Base-by-base conservation (phyloP, 106 monocot genomes). In the Alisma plantagoaquatica region DNA sequence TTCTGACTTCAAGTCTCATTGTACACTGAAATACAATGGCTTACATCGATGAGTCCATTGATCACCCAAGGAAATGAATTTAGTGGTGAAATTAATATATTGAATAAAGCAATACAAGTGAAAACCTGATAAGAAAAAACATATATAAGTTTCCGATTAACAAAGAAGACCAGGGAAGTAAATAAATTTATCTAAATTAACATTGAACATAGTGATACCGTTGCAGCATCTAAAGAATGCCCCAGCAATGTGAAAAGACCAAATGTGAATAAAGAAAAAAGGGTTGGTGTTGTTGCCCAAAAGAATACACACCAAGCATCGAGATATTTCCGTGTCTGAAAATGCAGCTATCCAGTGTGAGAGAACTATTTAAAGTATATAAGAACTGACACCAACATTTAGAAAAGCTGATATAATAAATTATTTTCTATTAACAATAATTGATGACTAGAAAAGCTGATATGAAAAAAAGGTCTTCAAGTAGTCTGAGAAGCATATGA, bases 281-380 rank as follows among this genome's bases (percentile, higher is more conserved):
- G 71, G 17, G 82, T 85, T 23, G 96, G 96, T 42, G 96, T 98
- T 24, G 89, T 98, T 53, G 96, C 96, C 96, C 96, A 98, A 54
- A 98, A 98, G 57, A 90, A 98, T 27, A 98, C 96, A 72, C 96
- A 98, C 89, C 89, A 98, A 11, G 96, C 96, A 69, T 98, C 96
- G 72, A 98, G 65, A 73, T 98, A 98, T 69, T 98, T 98, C 17
- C 89, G 63, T 61, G 84, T 89, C 96, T 98, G 25, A 43, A 10
- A 57, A 57, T 30, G 33, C 11, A 18, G 14, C 24, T 3, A 26
- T 9, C 22, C 26, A 23, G 17, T 43, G 44, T 62, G 35, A 38
- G 6, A 14, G 14, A 7, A 14, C 35, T 38, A 14, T 38, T 38
- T 38, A 14, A 14, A 38, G 14, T 7, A 38, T 38, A 7, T 38